Evolutionary conservation across 2,329 filamentous ascomycete species (phyloP).

Genomic region (Scolecobasidium constrictum): DNA sequence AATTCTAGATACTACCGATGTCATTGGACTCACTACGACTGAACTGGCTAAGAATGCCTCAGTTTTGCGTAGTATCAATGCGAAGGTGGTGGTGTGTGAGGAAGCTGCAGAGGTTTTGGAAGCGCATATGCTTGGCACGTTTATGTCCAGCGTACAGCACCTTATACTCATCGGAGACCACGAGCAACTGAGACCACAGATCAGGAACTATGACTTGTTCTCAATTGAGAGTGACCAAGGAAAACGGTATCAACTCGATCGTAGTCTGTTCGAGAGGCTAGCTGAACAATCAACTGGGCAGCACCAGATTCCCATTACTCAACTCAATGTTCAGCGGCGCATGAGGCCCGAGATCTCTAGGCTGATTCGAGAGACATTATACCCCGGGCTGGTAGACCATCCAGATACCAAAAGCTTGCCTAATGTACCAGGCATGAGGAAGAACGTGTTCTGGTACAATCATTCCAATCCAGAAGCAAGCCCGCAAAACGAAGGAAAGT

Average conservation of each 20-base stretch:
- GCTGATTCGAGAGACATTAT: conserved; percentile 47
- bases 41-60: conserved; percentile 8
- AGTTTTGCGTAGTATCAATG: conserved; percentile 7
- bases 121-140: conserved; percentile 47
- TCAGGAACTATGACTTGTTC: conserved; percentile 37
- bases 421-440: conserved; percentile 41
- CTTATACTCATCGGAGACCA: conserved; percentile 56
- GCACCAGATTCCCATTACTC: conserved; percentile 6
- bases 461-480: conserved; percentile 37
- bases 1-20: conserved; percentile 7
- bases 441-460: conserved; percentile 54
- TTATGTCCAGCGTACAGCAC: conserved; percentile 51
- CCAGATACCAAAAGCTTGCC: conserved; percentile 28
- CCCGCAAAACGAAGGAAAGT: conserved; percentile 25
- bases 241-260: conserved; percentile 6
- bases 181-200: conserved; percentile 48
- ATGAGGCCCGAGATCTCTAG: conserved; percentile 54
- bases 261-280: conserved; percentile 5
- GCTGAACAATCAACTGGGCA: conserved; percentile 5
- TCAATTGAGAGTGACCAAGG: conserved; percentile 6
- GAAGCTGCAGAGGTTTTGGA: conserved; percentile 61
- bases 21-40: conserved; percentile 10
- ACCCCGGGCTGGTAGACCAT: conserved; percentile 45
- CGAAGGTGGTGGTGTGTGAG: conserved; percentile 49
- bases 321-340: conserved; percentile 39